Conservation (phyloP, 495 filamentous ascomycete genomes). For the Sporormia fimetaria region DNA sequence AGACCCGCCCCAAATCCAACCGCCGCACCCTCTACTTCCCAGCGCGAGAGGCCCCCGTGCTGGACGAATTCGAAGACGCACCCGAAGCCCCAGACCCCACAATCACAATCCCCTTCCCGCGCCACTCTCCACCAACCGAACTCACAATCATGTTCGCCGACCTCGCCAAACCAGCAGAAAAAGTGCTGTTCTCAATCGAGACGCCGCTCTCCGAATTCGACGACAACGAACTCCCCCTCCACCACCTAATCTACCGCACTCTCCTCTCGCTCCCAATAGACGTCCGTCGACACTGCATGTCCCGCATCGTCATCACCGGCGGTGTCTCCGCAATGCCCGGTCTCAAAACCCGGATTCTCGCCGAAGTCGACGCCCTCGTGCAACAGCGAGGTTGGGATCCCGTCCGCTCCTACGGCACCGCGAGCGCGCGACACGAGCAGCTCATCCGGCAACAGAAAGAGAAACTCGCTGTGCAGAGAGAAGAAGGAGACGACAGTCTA, state of each 20-base stretch:
- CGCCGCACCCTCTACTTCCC: slow-evolving; percentile 18
- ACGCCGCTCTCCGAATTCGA: slow-evolving; percentile 50
- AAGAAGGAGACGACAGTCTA: slow-evolving; percentile 11
- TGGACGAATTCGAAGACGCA: slow-evolving; percentile 24
- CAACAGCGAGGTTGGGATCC: slow-evolving; percentile 64
- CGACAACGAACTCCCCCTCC: slow-evolving; percentile 72
- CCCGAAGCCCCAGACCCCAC: slow-evolving; percentile 25
- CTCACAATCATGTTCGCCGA: slow-evolving; percentile 54
- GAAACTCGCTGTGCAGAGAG: slow-evolving; percentile 23
- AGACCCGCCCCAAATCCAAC: slow-evolving; percentile 6
- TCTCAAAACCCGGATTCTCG: slow-evolving; percentile 64
- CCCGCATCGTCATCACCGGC: slow-evolving; percentile 78
- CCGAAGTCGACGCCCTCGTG: slow-evolving; percentile 57
- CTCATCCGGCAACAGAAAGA: slow-evolving; percentile 33
- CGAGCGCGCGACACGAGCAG: slow-evolving; percentile 26
- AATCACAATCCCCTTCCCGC: slow-evolving; percentile 41
- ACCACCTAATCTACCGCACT: slow-evolving; percentile 59
- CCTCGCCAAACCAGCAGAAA: slow-evolving; percentile 65
- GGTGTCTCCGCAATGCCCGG: slow-evolving; percentile 72
- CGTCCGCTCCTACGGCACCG: slow-evolving; percentile 38
- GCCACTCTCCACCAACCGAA: slow-evolving; percentile 37
- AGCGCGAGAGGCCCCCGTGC: slow-evolving; percentile 28
- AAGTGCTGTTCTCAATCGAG: slow-evolving; percentile 53
- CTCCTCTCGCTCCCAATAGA: slow-evolving; percentile 69
- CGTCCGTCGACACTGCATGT: slow-evolving; percentile 73